Base-by-base conservation (phyloP, 2,329 filamentous ascomycete species). In the Aureobasidium vineae region DNA sequence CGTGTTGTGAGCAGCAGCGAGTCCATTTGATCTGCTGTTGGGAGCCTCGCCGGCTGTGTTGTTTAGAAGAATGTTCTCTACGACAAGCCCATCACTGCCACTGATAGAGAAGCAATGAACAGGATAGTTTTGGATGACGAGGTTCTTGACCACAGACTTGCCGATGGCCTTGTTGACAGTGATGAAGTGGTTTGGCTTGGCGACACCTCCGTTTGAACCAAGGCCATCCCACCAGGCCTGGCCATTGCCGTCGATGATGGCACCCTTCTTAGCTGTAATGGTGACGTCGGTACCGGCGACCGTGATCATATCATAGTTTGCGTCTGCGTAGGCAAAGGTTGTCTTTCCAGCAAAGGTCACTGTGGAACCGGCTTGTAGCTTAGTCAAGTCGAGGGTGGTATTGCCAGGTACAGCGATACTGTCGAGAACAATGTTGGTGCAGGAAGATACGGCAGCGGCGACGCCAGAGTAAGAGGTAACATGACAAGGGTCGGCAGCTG, bases 161-260 rank as follows among this genome's bases (percentile, higher is more conserved):
- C 68, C 78, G 68, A 77, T 72, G 57, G 77, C 71, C 43, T 78
- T 75, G 49, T 26, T 52, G 54, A 80, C 70, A 52, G 77, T 75
- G 66, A 78, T 74, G 71, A 79, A 78, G 67, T 79, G 75, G 60
- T 78, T 76, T 1, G 79, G 78, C 60, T 79, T 77, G 15, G 67
- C 64, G 40, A 72, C 71, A 4, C 80, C 80, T n/a, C 80, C 80
- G 64, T 83, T 83, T n/a, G 75, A 77, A 19, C 81, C 81, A 19
- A 79, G 69, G 6, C 79, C 79, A 67, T 81, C 79, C 79, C 79
- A 81, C 72, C 79, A 81, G n/a, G 72, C 70, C 23, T 72, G 72
- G 3, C 79, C 79, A 59, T 79, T 78, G 49, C 77, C 77, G 65
- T 79, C 74, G 45, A 79, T 76, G 15, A 76, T 69, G 43, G 76